These are phyloP conservation scores for Neolentinus lepideus DNA, from an alignment of 1,284 basidiomycete species.

Conservation along the genomic window DNA sequence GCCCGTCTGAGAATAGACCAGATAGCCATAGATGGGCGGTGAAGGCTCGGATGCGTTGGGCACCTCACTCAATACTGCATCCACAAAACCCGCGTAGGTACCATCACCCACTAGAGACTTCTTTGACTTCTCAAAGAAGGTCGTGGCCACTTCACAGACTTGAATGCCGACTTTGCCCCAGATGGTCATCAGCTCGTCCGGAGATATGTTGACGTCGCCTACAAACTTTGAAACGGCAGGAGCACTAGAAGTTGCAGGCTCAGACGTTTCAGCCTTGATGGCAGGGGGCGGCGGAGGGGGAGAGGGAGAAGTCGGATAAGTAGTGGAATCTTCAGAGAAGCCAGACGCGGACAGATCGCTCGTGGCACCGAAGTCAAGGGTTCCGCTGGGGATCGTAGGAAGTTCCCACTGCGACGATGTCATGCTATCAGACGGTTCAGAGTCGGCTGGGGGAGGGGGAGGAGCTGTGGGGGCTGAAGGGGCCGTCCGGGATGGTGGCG, in stretches of 20 bases:
- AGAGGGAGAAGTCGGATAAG: conserved; percentile 18
- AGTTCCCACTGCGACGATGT: conserved; percentile 17
- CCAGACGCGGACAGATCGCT: conserved; percentile 30
- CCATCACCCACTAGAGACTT: conserved; percentile 77
- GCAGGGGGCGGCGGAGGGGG: conserved; percentile 6
- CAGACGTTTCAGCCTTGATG: background rate
- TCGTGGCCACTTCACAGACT: conserved; percentile 62
- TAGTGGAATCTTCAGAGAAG: conserved; percentile 42
- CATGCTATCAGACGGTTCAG: conserved; percentile 17
- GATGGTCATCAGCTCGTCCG: conserved; percentile 63
- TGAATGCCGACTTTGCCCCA: conserved; percentile 72
- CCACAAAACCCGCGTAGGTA: conserved; percentile 71
- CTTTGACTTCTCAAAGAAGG: conserved; percentile 68
- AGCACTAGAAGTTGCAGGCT: background rate
- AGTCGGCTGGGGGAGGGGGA: conserved; percentile 13
- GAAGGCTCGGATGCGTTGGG: conserved; percentile 36
- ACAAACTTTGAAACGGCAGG: conserved; percentile 4
- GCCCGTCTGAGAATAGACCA: conserved; percentile 70
- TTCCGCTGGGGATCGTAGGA: conserved; percentile 17
- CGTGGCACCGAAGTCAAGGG: conserved; percentile 28
- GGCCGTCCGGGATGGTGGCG: conserved; percentile 21
- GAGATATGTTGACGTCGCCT: conserved; percentile 29
- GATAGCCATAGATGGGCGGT: conserved; percentile 54
- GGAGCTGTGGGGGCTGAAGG: conserved; percentile 16
- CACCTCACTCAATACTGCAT: conserved; percentile 53